Conservation (phyloP, 495 filamentous ascomycete genomes). For the Aspergillus homomorphus region DNA sequence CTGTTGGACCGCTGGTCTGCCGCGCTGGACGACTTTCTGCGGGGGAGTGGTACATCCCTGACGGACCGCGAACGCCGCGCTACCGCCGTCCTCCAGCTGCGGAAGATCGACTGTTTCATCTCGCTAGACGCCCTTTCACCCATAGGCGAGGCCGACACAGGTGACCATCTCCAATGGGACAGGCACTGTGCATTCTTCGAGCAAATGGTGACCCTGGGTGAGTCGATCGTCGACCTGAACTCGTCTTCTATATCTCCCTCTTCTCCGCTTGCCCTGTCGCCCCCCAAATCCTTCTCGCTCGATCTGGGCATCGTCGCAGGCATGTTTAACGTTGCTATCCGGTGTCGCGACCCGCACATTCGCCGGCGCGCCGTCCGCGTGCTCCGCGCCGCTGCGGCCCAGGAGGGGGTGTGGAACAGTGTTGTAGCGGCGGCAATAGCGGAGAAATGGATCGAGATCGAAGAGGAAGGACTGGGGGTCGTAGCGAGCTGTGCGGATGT, state of each 20-base stretch:
- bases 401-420: not conserved
- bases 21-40: not conserved
- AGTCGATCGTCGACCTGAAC: not conserved
- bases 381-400: not conserved
- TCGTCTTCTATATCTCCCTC: not conserved
- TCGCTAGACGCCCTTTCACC: not conserved
- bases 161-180: not conserved
- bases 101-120: not conserved
- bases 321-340: slow-evolving; percentile 1
- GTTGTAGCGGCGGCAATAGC: not conserved
- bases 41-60: not conserved
- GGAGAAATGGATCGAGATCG: slow-evolving; percentile 3
- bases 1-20: not conserved
- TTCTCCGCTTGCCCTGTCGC: not conserved
- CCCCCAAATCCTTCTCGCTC: not conserved
- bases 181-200: not conserved
- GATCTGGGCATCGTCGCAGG: not conserved
- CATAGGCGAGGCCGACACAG: not conserved
- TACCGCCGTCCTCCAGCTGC: not conserved
- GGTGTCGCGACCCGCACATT: not conserved
- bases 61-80: not conserved
- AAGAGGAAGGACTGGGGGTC: not conserved
- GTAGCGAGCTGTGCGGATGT: not conserved
- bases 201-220: not conserved
- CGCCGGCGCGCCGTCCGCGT: not conserved